Base-by-base conservation (phyloP, 441 rosid species). In the Corymbia citriodora region DNA sequence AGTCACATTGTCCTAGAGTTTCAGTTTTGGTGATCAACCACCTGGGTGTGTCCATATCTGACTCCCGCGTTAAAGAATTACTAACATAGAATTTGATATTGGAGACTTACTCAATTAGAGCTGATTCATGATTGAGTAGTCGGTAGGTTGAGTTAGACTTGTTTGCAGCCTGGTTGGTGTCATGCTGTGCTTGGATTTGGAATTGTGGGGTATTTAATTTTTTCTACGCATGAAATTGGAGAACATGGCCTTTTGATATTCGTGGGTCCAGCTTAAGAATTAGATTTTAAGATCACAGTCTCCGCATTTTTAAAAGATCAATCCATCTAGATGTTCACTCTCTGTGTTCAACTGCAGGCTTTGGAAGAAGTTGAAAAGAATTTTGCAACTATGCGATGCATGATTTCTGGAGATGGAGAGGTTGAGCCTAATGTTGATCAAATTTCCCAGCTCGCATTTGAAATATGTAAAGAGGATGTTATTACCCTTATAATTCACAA, bases 351-450 rank as follows among this genome's bases (percentile, higher is more conserved):
- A 61, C 89, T 45, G 55, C 68, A 96, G 99, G 99, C 99, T 88
- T 82, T 95, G 93, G 99, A 98, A 92, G 99, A 97, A 94, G 95
- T 97, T 91, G 99, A 97, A 93, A 98, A 97, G 97, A 97, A 98
- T 92, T 93, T 96, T 89, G 93, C 92, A 68, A 93, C 94, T 81
- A 90, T 96, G 94, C 96, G 96, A 92, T 94, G 94, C 91, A 95
- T 98, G 97, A 94, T 98, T 57, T 92, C 96, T 65, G 99, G 99
- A 89, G 99, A 98, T 92, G 96, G 95, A 59, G 99, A 97, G 93
- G 94, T 90, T 92, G 99, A 97, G 88, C 97, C 98, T 89, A 96
- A 96, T 90, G 91, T 90, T 53, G 99, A 97, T 83, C 99, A 97
- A 88, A 97, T 95, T 92, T 94, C 94, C 31, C 98, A 95, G 93